Base-by-base conservation (phyloP, 139 green algal species). In the Chara braunii region DNA sequence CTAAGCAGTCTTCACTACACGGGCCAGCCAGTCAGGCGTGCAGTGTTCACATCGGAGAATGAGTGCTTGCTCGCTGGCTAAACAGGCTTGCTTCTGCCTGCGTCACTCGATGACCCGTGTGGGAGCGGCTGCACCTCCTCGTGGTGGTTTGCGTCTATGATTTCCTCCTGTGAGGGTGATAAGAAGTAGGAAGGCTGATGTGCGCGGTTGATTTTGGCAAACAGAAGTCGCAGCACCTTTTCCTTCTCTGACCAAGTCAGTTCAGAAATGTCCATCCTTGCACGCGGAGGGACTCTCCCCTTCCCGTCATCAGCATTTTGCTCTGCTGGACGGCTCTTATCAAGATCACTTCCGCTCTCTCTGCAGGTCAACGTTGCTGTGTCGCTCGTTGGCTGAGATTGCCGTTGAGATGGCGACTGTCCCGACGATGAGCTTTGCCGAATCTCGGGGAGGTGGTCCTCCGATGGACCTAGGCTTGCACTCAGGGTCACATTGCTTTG, bases 241-340 rank as follows among this genome's bases (percentile, higher is more conserved):
- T 95, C 89, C 0, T 85, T 64, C 37, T 95, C 86, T 63, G 82
- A 82, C 88, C 88, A 95, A 1, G 65, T 73, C 6, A 95, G 63
- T 32, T 90, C 79, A 43, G 70, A 54, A 45, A 94, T 84, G 54
- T 91, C 83, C 8, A 85, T 43, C 5, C 28, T 18, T 18, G 40
- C 18, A 18, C n/a, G n/a, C n/a, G n/a, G n/a, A n/a, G n/a, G n/a
- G n/a, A n/a, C n/a, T n/a, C n/a, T n/a, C n/a, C n/a, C n/a, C n/a
- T n/a, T n/a, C n/a, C n/a, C n/a, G n/a, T n/a, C n/a, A n/a, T n/a
- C n/a, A n/a, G n/a, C n/a, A n/a, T 48, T 48, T 18, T 18, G 40
- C 40, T 18, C 18, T 48, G 18, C 18, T 26, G 18, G 18, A 18
- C 18, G 40, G 40, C 40, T 48, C 40, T 48, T 48, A 18, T 18